phyloP scores from a whole-genome alignment of 768 basidiomycete genomes.

The Auricularia heimuer region DNA sequence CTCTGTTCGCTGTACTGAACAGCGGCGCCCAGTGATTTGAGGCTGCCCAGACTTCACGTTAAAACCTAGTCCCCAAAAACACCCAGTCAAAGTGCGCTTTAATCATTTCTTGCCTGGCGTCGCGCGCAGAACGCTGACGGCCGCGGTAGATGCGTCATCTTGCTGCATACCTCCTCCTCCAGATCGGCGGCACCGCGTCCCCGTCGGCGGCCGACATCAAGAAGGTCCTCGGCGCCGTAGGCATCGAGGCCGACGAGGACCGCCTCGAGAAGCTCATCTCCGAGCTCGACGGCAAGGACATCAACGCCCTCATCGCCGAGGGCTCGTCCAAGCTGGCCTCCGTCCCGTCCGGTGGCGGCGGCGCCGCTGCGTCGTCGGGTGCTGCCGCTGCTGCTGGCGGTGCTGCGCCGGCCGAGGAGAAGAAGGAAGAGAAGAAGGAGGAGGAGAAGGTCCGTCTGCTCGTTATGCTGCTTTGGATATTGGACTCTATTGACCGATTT shows the following conservation, averaged over 20 bases:
- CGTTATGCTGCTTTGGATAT: neutral
- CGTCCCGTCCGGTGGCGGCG: conserved; percentile 48
- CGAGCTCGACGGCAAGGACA: conserved; percentile 85
- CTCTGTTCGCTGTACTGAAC: neutral
- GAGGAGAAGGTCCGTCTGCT: conserved; percentile 64
- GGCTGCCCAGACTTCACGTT: conserved; percentile 55
- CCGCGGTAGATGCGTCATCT: conserved; percentile 71
- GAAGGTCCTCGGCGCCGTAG: conserved; percentile 75
- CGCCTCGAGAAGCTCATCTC: conserved; percentile 75
- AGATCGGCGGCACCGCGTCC: conserved; percentile 81
- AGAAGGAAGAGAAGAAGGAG: conserved; percentile 62
- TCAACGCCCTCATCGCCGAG: conserved; percentile 85
- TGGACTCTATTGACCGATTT: neutral
- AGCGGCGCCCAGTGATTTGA: conserved; percentile 58
- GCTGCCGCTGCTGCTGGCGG: conserved; percentile 42
- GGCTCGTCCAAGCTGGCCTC: conserved; percentile 92
- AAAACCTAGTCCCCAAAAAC: conserved; percentile 19
- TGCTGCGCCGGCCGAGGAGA: conserved; percentile 62
- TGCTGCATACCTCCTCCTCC: conserved; percentile 96
- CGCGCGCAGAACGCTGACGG: neutral
- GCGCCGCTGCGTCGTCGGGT: conserved; percentile 42
- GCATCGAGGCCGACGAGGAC: conserved; percentile 78
- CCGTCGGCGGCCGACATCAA: conserved; percentile 84
- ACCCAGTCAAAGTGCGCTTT: conserved; percentile 32
- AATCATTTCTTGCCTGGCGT: neutral